Base-by-base conservation (phyloP, 306 rosid species). In the Quercus robur region DNA sequence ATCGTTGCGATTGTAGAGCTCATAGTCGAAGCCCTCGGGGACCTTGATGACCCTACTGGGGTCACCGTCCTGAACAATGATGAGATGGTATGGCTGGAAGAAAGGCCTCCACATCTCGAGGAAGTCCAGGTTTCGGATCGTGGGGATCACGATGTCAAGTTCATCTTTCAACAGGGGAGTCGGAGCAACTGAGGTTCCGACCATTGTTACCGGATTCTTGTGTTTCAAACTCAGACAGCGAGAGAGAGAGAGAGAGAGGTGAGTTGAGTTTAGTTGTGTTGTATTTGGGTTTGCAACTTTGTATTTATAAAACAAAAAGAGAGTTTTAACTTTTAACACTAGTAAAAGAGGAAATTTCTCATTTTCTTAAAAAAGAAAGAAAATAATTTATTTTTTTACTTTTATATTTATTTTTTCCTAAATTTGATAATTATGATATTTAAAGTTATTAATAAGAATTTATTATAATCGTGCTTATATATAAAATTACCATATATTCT, bases 61-160 rank as follows among this genome's bases (percentile, higher is more conserved):
- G 31, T 93, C 97, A 13, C 97, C 97, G 25, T 93, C 98, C 21
- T 93, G 98, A n/a, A 93, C 89, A 4, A 93, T 91, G 82, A 93
- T 93, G 3, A 93, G 81, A n/a, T 93, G 98, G 81, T 93, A 91
- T 0, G 81, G 86, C 69, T 91, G 74, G 13, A 93, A 91, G 81
- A 88, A 93, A 4, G 91, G 89, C 78, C 98, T 84, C 98, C 97
- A 93, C 88, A 18, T 81, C 78, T 93, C 94, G 49, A 93, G 75
- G 87, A 93, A 93, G 21, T 91, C 98, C 0, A 93, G 88, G 86
- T 87, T 93, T 69, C 97, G 81, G 75, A 91, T 93, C 1, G 97
- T 93, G 12, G 97, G 97, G 56, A 93, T 93, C 71, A 93, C 94
- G 38, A 93, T 93, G 85, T 93, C 98, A 0, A 93, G 79, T 54